Evolutionary conservation across 306 rosid genomes (phyloP).

Genomic region (Trifolium fragiferum): DNA sequence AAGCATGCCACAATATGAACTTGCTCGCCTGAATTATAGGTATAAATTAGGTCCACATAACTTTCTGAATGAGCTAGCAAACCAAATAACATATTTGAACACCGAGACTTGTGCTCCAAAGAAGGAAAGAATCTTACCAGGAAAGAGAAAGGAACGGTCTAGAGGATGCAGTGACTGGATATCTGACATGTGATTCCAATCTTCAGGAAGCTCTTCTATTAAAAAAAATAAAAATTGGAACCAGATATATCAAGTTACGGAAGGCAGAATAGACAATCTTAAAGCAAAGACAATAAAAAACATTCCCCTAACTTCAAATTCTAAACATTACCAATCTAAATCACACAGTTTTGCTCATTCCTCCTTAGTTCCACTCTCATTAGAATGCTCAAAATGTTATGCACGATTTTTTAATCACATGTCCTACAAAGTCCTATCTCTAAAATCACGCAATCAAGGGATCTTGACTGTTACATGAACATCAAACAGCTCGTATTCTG

Average conservation of each 20-base stretch:
- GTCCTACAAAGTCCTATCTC: background rate
- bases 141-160: conserved; percentile 93
- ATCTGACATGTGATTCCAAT: conserved; percentile 76
- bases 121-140: conserved; percentile 63
- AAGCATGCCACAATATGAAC: conserved; percentile 87
- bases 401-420: background rate
- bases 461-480: background rate
- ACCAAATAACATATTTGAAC: conserved; percentile 38
- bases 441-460: background rate
- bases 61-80: conserved; percentile 19
- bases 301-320: conserved; percentile 14
- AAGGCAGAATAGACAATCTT: conserved; percentile 27
- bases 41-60: conserved; percentile 44
- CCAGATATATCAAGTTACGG: conserved; percentile 35
- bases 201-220: conserved; percentile 77
- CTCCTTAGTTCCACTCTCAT: background rate
- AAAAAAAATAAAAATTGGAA: conserved; percentile 35
- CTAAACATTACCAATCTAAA: conserved; percentile 20
- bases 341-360: background rate
- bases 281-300: conserved; percentile 4
- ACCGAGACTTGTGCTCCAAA: conserved; percentile 29
- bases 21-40: conserved; percentile 79
- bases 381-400: conserved; percentile 2
- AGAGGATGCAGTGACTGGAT: conserved; percentile 63
- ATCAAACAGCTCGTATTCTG: background rate